Conservation (phyloP, 148 eudicot species). For the Chenopodium quinoa region DNA sequence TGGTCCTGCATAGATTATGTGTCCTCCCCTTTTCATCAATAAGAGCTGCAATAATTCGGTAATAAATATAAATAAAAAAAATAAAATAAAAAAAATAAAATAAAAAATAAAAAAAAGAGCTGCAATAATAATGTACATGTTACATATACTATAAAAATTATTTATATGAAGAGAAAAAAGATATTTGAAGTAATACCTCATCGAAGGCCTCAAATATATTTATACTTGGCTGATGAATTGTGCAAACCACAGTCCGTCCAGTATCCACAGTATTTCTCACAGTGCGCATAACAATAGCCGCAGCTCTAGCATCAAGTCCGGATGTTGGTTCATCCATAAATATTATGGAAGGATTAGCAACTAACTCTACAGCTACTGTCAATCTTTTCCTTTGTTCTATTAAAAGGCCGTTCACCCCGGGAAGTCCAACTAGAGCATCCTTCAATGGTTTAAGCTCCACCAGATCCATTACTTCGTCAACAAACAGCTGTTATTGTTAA, state of each 20-base stretch:
- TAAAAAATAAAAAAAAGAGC: neutral
- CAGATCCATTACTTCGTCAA: constrained; percentile 58
- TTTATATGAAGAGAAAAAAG: no score
- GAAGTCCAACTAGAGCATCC: constrained; percentile 28
- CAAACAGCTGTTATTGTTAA: constrained; percentile 41
- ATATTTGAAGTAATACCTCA: no score
- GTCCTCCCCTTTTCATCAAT: constrained; percentile 37
- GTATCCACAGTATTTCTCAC: constrained; percentile 10
- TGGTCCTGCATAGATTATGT: constrained; percentile 43
- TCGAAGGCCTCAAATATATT: no score
- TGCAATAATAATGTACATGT: no score
- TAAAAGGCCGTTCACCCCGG: constrained; percentile 39
- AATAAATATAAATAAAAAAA: no score
- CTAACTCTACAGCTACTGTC: constrained; percentile 67
- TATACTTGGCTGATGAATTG: no score
- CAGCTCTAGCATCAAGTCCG: constrained; percentile 73
- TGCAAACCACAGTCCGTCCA: no score
- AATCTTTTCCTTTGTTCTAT: constrained; percentile 66
- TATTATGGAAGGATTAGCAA: constrained; percentile 65
- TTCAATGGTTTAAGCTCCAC: constrained; percentile 35
- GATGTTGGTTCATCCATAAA: constrained; percentile 81
- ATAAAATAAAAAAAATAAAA: no score
- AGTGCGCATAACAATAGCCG: constrained; percentile 68
- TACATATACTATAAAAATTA: no score
- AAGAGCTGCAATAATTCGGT: neutral